Percentiles rank a stretch among this genome's conserved stretches.
These are phyloP conservation scores for Grammothele lineata DNA, from an alignment of 768 basidiomycete species.

Conservation along the genomic window DNA sequence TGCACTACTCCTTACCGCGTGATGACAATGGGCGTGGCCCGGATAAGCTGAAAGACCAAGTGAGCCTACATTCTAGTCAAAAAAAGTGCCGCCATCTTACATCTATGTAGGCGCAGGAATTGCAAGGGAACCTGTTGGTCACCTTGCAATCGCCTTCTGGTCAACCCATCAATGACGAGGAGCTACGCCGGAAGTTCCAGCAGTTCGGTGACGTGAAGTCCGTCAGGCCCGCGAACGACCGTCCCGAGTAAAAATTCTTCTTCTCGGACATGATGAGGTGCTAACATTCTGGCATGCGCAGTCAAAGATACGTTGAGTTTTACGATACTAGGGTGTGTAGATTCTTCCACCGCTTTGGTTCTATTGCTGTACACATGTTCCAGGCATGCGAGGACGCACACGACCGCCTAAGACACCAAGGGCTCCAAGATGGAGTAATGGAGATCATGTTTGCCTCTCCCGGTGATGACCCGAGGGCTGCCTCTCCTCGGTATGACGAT, in stretches of 20 bases:
- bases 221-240: conserved; percentile 61
- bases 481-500: conserved; percentile 29
- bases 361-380: conserved; percentile 9
- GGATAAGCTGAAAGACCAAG: conserved; percentile 83
- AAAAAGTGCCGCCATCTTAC: too few relatives aligned
- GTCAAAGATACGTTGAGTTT: conserved; percentile 90
- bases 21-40: conserved; percentile 60
- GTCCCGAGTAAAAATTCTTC: conserved; percentile 46
- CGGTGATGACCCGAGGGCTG: conserved; percentile 41
- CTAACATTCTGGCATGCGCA: conserved; percentile 30
- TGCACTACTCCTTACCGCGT: conserved; percentile 94
- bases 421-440: conserved; percentile 81
- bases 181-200: conserved; percentile 82
- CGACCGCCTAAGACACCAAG: conserved; percentile 75
- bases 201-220: conserved; percentile 89
- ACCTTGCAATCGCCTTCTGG: conserved; percentile 66
- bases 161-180: conserved; percentile 74
- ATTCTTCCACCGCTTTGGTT: background rate
- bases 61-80: conserved; percentile 27
- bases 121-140: conserved; percentile 83
- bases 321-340: conserved; percentile 78
- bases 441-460: conserved; percentile 90
- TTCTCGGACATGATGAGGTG: too few relatives aligned
- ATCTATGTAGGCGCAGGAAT: conserved; percentile 40
- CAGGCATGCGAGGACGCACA: conserved; percentile 77